A percentile compares a stretch with the other conserved stretches of the same genome.
Conservation (phyloP, 2,329 filamentous ascomycete genomes). For the Xylaria sp. region DNA sequence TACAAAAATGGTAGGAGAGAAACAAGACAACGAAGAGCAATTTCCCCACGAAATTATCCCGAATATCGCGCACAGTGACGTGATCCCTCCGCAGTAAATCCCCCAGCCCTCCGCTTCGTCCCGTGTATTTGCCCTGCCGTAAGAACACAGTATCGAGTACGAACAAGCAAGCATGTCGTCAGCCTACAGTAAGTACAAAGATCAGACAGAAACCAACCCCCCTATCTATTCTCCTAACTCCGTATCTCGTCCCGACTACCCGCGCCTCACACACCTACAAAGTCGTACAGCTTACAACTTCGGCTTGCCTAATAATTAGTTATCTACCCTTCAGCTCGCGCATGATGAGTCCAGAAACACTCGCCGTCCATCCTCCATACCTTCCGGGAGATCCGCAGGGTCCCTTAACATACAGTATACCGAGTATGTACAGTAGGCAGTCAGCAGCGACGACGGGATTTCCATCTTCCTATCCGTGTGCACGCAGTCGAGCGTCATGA, state of each 20-base stretch:
- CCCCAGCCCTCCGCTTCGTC: background rate
- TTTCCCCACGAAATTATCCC: background rate
- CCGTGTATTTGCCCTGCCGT: background rate
- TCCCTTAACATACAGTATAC: background rate
- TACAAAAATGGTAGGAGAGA: background rate
- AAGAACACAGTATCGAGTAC: background rate
- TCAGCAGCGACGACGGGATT: background rate
- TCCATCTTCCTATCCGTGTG: background rate
- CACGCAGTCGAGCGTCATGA: background rate
- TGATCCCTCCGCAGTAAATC: background rate
- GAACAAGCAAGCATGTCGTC: background rate
- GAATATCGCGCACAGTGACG: background rate
- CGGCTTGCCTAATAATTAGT: background rate
- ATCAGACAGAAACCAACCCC: background rate
- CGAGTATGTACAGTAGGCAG: background rate
- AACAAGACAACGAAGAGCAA: background rate
- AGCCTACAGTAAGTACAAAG: background rate
- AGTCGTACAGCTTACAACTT: background rate
- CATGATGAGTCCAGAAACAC: background rate
- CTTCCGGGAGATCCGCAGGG: conserved; percentile 23
- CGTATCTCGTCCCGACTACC: background rate
- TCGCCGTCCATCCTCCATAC: background rate
- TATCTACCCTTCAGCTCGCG: background rate
- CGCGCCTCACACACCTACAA: background rate
- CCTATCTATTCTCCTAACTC: background rate